Base-by-base conservation (phyloP, 306 rosid species). In the Cercis canadensis region DNA sequence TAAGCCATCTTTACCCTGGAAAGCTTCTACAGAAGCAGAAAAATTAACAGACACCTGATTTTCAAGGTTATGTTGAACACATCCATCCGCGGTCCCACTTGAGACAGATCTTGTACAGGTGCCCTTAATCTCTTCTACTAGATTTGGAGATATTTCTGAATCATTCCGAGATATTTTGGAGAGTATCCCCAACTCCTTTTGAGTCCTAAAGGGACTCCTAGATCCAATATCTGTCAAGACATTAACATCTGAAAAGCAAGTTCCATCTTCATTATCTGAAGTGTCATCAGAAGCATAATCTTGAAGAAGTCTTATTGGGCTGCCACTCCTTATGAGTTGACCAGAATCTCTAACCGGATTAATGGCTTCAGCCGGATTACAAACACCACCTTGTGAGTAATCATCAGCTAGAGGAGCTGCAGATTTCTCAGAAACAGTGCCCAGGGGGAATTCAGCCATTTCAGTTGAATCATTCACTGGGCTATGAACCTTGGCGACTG, bases 221-320 rank as follows among this genome's bases (percentile, higher is more conserved):
- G 80, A 75, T 72, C 72, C 81, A 65, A 65, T 24, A 47, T 57
- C 59, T 17, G 49, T 62, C 29, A 55, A 45, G 72, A 54, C 61
- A 58, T 59, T 83, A 75, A 62, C 80, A 70, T 79, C 82, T 76
- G 67, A 70, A 52, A 41, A 56, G 65, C 58, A 62, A 15, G 63
- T 60, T 50, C 78, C 80, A 41, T 74, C 81, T 37, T 78, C 90
- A 78, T 85, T 83, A 81, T 76, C 94, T 71, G 88, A 83, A 77
- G 81, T 74, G 65, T 80, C 89, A 70, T 93, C 94, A 72, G 97
- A 88, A 57, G 94, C 88, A 84, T 93, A 93, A 79, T 79, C 88
- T 87, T 93, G 97, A 81, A 90, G 80, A 76, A 90, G 96, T 69
- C 79, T 80, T 71, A 90, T 85, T 53, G 94, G 87, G 82, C 85